Evolutionary conservation across 2,329 filamentous ascomycete species (phyloP), one percentile per base, ranked within the genome.

Genomic region (Diaporthe batatas): DNA sequence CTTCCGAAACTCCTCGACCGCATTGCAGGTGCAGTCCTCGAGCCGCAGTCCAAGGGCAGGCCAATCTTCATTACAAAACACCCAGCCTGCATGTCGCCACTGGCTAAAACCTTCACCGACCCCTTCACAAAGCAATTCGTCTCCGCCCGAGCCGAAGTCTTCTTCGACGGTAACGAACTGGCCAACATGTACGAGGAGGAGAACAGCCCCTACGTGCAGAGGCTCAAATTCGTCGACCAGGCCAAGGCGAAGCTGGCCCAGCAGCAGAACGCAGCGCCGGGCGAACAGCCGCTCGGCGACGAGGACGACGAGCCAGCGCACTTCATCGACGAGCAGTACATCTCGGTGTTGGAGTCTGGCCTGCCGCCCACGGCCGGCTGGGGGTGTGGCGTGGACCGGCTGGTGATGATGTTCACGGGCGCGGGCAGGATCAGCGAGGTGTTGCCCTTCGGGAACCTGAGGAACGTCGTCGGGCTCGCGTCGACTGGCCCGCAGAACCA

Each of bases 161-260:
- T 97, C 83, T 90, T 97, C 75, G 84, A 90, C 65, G 91, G 92
- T 53, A 90, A 91, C 70, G 96, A 99, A 80, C 88, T 98, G 42
- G 94, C 96, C 74, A 99, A 99, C 82, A 97, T 96, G 85, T 99
- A 99, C 82, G 96, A 99, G 81, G 96, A 99, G 83, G 96, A 99
- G 81, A 99, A 99, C 82, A 93, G 94, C 68, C 96, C 96, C 0
- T 91, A 93, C 70, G 93, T 92, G 78, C 96, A 99, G 83, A 88
- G 93, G 58, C 87, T 89, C 71, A 99, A 99, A 82, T 95, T 99
- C 76, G 82, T 91, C 59, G 87, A 83, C 12, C 88, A 91, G 76
- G 80, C 77, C 34, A 83, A 78, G 23, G 67, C 74, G 21, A 59
- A 73, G 18, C 59, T 74, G 70, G 72, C 11, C 25, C 76, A 1